Percentiles rank a stretch among this genome's conserved stretches.
These are phyloP conservation scores for Prunus davidiana DNA, from an alignment of 306 rosid genomes.

Conservation along the genomic window DNA sequence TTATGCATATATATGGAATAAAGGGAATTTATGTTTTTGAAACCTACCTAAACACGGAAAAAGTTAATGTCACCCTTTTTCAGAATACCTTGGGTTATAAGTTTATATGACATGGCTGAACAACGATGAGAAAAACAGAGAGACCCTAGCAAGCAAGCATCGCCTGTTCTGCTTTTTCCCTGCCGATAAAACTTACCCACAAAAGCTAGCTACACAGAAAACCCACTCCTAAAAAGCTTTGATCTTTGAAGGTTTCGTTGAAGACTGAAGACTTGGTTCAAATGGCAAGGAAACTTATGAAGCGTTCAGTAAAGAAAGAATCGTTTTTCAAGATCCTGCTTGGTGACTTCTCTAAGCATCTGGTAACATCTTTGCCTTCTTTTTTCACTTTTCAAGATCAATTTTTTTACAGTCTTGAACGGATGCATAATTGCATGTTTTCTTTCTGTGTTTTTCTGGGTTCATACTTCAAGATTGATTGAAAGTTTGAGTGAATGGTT, in stretches of 20 bases:
- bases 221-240: not conserved
- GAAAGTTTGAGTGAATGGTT: not conserved
- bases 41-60: not conserved
- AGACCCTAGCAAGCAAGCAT: too few relatives aligned
- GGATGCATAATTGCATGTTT: not conserved
- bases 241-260: not conserved
- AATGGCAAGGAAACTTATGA: conserved; percentile 3
- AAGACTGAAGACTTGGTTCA: not conserved
- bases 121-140: too few relatives aligned
- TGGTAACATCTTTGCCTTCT: not conserved
- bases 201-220: not conserved
- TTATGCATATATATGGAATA: not conserved
- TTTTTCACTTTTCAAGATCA: not conserved
- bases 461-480: not conserved
- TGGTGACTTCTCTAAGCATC: conserved; percentile 7
- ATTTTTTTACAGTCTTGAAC: not conserved
- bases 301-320: not conserved
- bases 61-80: too few relatives aligned
- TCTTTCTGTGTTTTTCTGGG: not conserved
- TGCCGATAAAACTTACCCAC: too few relatives aligned
- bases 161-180: too few relatives aligned
- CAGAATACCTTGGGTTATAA: too few relatives aligned
- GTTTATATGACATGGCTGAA: too few relatives aligned
- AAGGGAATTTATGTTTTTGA: too few relatives aligned
- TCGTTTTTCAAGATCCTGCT: conserved; percentile 6